Evolutionary conservation across 495 filamentous ascomycete species (phyloP).

Genomic region (Aspergillus olivimuriae): DNA sequence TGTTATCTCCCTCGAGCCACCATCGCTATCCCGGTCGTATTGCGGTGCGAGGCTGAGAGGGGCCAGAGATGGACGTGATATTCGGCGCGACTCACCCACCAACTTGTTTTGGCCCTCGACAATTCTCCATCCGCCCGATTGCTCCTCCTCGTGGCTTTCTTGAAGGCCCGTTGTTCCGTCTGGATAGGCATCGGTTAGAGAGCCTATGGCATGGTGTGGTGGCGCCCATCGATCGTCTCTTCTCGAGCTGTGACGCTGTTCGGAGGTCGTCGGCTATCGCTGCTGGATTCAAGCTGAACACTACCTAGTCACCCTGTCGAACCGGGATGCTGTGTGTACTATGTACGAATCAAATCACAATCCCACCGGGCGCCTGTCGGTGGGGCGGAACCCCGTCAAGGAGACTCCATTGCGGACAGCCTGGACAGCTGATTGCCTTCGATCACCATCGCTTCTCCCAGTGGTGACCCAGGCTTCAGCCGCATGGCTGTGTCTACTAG

Average conservation of each 20-base stretch:
- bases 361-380: conserved; percentile 3
- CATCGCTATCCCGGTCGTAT: too few relatives aligned
- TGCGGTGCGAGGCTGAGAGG: too few relatives aligned
- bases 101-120: too few relatives aligned
- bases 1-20: too few relatives aligned
- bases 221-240: not conserved
- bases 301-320: not conserved
- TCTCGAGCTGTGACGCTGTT: not conserved
- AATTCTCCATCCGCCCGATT: too few relatives aligned
- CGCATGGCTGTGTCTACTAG: too few relatives aligned
- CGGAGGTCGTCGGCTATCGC: not conserved
- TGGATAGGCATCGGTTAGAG: not conserved
- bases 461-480: too few relatives aligned
- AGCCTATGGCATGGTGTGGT: not conserved
- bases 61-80: too few relatives aligned
- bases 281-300: not conserved
- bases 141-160: too few relatives aligned
- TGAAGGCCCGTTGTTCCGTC: too few relatives aligned
- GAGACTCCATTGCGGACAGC: not conserved
- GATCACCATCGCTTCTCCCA: not conserved
- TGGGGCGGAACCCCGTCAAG: conserved; percentile 6
- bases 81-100: too few relatives aligned
- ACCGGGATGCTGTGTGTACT: too few relatives aligned
- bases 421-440: not conserved
- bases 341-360: conserved; percentile 6